Evolutionary conservation across 495 filamentous ascomycete species (phyloP).

Genomic region (Clavariopsis aquatica): DNA sequence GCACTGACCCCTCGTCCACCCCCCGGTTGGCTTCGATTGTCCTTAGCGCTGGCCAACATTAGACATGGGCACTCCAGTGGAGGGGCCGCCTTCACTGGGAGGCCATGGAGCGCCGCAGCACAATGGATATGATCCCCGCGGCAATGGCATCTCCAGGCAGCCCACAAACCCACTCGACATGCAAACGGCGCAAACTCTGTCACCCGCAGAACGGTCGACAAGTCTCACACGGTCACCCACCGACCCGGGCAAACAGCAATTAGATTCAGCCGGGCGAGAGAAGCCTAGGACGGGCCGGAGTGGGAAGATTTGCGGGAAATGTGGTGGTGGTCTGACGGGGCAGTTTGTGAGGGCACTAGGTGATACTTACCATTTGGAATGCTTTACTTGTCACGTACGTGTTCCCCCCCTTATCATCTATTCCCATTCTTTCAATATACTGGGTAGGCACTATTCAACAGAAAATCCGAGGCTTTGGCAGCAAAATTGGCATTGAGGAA

Average conservation of each 20-base stretch:
- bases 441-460: too few species aligned
- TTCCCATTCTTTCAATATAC: not conserved
- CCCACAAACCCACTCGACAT: constrained; percentile 26
- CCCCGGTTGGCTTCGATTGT: not conserved
- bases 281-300: constrained; percentile 27
- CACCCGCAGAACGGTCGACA: constrained; percentile 12
- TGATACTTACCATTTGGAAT: constrained; percentile 94
- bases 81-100: constrained; percentile 39
- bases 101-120: constrained; percentile 28
- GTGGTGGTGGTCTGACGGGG: constrained; percentile 78
- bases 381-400: constrained; percentile 94
- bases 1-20: not conserved
- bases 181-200: constrained; percentile 2
- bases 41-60: constrained; percentile 15
- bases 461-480: too few species aligned
- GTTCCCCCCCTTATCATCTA: not conserved
- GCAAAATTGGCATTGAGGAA: too few species aligned
- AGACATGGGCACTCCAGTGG: constrained; percentile 38
- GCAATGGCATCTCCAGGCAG: constrained; percentile 32
- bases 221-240: constrained; percentile 8
- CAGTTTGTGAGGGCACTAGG: constrained; percentile 94
- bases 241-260: constrained; percentile 19
- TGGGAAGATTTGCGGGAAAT: constrained; percentile 79
- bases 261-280: constrained; percentile 1
- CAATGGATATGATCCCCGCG: constrained; percentile 31